Percentiles rank a stretch among this genome's conserved stretches.
Evolutionary conservation across 257 asterid genomes (phyloP).

Genomic region (Solanum lycopersicoides): DNA sequence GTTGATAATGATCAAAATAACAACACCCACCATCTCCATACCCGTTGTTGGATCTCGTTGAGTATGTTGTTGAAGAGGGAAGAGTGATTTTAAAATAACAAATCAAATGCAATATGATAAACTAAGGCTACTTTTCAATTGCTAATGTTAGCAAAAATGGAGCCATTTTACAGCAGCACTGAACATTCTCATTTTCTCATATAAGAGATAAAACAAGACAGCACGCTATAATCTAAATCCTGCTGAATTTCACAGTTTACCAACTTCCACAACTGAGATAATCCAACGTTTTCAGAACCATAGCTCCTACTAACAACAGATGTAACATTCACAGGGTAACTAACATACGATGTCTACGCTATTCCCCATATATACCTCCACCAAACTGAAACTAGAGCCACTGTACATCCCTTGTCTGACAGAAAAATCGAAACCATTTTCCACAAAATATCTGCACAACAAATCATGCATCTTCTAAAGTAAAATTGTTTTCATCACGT

Average conservation of each 20-base stretch:
- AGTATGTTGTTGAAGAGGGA: neutral
- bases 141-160: neutral
- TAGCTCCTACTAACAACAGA: neutral
- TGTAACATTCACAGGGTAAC: neutral
- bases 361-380: constrained; percentile 8
- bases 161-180: neutral
- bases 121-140: neutral
- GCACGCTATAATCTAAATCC: neutral
- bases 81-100: neutral
- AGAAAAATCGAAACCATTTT: neutral
- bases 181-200: neutral
- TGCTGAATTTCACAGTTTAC: neutral
- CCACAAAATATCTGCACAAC: neutral
- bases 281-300: neutral
- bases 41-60: neutral
- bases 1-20: too few species aligned
- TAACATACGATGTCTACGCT: neutral
- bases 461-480: neutral
- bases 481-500: neutral
- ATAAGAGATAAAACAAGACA: neutral
- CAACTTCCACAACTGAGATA: neutral
- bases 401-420: neutral
- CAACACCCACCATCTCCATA: neutral
- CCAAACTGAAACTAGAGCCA: neutral
- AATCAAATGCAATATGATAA: neutral